Base-by-base conservation (phyloP, 1,139 yeast species). In the Candida sojae region DNA sequence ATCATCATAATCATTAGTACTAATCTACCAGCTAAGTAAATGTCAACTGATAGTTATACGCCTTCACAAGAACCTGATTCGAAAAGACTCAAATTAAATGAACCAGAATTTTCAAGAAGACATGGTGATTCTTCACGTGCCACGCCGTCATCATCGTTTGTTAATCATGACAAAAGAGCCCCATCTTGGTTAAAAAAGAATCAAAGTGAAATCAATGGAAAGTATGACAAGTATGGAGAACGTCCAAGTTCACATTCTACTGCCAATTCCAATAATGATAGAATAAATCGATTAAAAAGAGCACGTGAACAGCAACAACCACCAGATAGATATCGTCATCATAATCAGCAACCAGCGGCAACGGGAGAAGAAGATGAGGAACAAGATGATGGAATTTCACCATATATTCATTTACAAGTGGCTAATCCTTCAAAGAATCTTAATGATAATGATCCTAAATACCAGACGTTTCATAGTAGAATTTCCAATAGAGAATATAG, bases 151-250 rank as follows among this genome's bases (percentile, higher is more conserved):
- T 71, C 76, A 1, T 61, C 59, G 5, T 71, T 68, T 48, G 54
- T 59, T 12, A 67, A 54, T 23, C 54, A 59, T 17, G 53, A 58
- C 28, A 54, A 58, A 33, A 57, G 56, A 36, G 54, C 61, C 3
- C 80, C 80, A 7, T 76, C 75, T 6, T 75, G 80, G 80, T 60
- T 73, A 63, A 68, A 66, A 42, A 42, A 40, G 11, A 40, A 43
- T 3, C 39, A 45, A 28, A 57, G 52, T 33, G 58, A 57, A 21
- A 60, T 57, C 9, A 55, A 58, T 21, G 69, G 67, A 42, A 73
- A 72, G 51, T 75, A 75, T 56, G 79, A 71, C 49, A 70, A 70
- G 53, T 75, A 75, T 53, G 79, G 75, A 1, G 39, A 60, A 8
- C 52, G 67, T 39, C 39, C 54, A 10, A 23, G 31, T 11, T 33